These are phyloP conservation scores for Phytomonas serpens DNA, from an alignment of 208 protist genomes.

Conservation along the genomic window DNA sequence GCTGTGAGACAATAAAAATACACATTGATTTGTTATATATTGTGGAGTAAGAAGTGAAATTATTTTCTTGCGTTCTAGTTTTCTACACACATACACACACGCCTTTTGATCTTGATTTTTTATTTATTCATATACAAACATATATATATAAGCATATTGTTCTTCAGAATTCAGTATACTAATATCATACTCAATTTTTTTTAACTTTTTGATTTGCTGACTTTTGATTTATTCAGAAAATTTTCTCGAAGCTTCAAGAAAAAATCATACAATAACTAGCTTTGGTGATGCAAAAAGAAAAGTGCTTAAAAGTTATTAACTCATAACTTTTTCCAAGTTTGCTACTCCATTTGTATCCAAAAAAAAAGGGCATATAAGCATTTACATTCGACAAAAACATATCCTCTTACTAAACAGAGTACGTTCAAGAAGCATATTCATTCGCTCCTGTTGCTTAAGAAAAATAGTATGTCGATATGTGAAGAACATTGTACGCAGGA, in stretches of 20 bases:
- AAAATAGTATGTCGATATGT: background rate
- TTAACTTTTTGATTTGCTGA: background rate
- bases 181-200: slow-evolving; percentile 9
- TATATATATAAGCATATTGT: slow-evolving; percentile 11
- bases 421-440: background rate
- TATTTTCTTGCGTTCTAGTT: slow-evolving; percentile 3
- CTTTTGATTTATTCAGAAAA: background rate
- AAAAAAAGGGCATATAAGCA: background rate
- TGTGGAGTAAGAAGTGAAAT: background rate
- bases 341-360: background rate
- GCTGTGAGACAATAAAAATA: slow-evolving; percentile 16
- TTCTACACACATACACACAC: background rate
- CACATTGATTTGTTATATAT: background rate
- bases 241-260: slow-evolving; percentile 1
- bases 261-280: slow-evolving; percentile 8
- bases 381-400: background rate
- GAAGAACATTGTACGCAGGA: background rate
- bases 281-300: slow-evolving; percentile 3
- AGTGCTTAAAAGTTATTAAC: slow-evolving; percentile 7
- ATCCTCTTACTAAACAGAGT: background rate
- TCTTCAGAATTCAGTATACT: slow-evolving; percentile 3
- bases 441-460: background rate
- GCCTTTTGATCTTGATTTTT: background rate
- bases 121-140: slow-evolving; percentile 12
- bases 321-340: slow-evolving; percentile 1